These are phyloP conservation scores for Microstegium vimineum DNA, from an alignment of 176 grass and related monocot genomes.

Conservation along the genomic window DNA sequence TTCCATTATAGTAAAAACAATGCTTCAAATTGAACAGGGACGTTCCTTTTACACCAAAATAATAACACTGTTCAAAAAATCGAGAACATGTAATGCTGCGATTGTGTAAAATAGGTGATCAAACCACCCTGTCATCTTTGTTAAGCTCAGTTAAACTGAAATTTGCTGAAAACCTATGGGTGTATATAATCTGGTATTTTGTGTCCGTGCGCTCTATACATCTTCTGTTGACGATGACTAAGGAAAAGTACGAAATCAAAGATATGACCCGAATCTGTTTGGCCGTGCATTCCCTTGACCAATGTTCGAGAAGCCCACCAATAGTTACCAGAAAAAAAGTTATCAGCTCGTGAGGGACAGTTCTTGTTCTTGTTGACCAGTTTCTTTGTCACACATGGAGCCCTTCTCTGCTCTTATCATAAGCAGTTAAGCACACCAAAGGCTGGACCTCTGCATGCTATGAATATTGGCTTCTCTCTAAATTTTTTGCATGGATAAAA, in stretches of 20 bases:
- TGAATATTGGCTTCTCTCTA: background rate
- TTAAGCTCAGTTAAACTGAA: background rate
- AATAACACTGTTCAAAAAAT: too few species aligned
- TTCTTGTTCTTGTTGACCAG: background rate
- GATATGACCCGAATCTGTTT: background rate
- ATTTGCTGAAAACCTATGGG: background rate
- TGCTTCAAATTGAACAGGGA: background rate
- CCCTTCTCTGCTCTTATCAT: background rate
- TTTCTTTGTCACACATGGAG: background rate
- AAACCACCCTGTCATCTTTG: background rate
- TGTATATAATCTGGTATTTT: constrained; percentile 5
- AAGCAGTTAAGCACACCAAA: background rate
- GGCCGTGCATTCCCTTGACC: background rate
- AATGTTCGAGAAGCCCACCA: background rate
- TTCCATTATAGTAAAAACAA: background rate
- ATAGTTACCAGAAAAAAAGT: background rate
- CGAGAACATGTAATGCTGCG: background rate
- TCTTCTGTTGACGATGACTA: background rate
- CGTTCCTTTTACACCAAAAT: background rate
- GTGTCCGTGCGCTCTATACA: constrained; percentile 5
- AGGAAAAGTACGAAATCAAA: constrained; percentile 8
- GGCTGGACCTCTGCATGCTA: background rate
- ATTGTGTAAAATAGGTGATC: background rate
- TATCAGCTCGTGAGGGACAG: background rate
- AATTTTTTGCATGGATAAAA: constrained; percentile 8